Evolutionary conservation across 2,329 filamentous ascomycete species (phyloP).

Genomic region (Fusarium subtropicale): DNA sequence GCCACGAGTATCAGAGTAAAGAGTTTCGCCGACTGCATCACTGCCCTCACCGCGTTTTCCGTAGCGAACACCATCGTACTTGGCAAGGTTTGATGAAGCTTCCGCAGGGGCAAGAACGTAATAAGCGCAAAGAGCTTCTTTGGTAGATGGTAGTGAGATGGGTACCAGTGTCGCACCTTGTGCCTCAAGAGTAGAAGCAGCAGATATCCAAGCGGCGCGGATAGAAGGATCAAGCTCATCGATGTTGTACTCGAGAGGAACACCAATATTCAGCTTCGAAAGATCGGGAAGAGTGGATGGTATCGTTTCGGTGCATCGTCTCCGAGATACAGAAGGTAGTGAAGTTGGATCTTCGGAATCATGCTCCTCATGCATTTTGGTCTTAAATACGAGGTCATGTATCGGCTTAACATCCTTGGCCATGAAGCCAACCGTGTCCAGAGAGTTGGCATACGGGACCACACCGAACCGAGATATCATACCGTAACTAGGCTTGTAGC

Average conservation of each 20-base stretch:
- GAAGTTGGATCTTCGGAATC: slow-evolving; percentile 83
- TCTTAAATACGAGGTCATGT: slow-evolving; percentile 63
- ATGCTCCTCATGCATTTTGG: slow-evolving; percentile 61
- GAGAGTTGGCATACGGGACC: slow-evolving; percentile 89
- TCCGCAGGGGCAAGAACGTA: slow-evolving; percentile 96
- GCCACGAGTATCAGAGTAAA: slow-evolving; percentile 82
- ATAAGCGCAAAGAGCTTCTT: slow-evolving; percentile 89
- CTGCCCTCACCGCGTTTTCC: slow-evolving; percentile 68
- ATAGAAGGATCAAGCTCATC: slow-evolving; percentile 78
- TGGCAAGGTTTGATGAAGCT: slow-evolving; percentile 94
- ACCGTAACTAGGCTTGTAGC: slow-evolving; percentile 93
- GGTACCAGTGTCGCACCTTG: slow-evolving; percentile 79
- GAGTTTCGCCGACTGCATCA: slow-evolving; percentile 68
- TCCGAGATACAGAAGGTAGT: slow-evolving; percentile 67
- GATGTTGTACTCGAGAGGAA: slow-evolving; percentile 87
- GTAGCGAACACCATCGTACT: slow-evolving; percentile 97
- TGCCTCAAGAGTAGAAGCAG: slow-evolving; percentile 68
- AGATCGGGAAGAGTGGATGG: slow-evolving; percentile 44
- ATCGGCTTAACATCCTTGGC: slow-evolving; percentile 66
- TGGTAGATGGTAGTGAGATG: slow-evolving; percentile 85
- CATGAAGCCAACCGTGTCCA: slow-evolving; percentile 89
- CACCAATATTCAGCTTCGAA: slow-evolving; percentile 61
- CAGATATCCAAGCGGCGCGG: slow-evolving; percentile 74
- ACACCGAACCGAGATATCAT: slow-evolving; percentile 87
- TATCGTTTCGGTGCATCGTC: slow-evolving; percentile 54